Conservation (phyloP, 768 basidiomycete species). For the Tylopilus vinaceipallidus region DNA sequence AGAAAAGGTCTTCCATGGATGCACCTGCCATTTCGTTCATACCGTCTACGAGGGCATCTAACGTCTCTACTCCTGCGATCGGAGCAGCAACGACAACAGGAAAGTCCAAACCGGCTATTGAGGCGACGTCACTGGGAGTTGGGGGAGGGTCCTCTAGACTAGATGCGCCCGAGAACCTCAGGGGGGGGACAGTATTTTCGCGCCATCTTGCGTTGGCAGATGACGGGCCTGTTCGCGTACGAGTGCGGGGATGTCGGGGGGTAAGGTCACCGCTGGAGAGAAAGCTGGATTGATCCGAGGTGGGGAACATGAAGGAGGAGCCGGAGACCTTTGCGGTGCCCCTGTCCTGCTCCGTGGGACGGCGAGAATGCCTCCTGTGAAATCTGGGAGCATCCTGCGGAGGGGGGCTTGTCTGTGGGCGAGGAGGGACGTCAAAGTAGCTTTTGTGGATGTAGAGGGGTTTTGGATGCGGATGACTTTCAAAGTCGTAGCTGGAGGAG, state of each 20-base stretch:
- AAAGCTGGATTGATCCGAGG: conserved; percentile 27
- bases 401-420: conserved; percentile 37
- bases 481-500: conserved; percentile 52
- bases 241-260: conserved; percentile 43
- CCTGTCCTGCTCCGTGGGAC: conserved; percentile 25
- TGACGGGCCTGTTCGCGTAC: conserved; percentile 62
- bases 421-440: conserved; percentile 49
- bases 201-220: conserved; percentile 40
- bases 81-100: conserved; percentile 76
- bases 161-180: conserved; percentile 67
- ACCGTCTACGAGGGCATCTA: conserved; percentile 87
- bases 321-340: conserved; percentile 26
- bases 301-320: conserved; percentile 28
- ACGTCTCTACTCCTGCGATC: conserved; percentile 74
- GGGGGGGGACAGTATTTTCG: conserved; percentile 46
- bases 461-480: conserved; percentile 25
- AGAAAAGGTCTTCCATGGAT: conserved; percentile 54
- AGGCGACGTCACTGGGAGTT: conserved; percentile 55
- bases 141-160: conserved; percentile 73
- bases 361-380: conserved; percentile 26
- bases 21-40: conserved; percentile 88
- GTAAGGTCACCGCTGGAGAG: conserved; percentile 29
- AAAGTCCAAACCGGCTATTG: conserved; percentile 41
- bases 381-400: conserved; percentile 24
- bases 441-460: conserved; percentile 26